These are phyloP conservation scores for Fusarium devonianum DNA, from an alignment of 2,329 filamentous ascomycete genomes.

Conservation along the genomic window DNA sequence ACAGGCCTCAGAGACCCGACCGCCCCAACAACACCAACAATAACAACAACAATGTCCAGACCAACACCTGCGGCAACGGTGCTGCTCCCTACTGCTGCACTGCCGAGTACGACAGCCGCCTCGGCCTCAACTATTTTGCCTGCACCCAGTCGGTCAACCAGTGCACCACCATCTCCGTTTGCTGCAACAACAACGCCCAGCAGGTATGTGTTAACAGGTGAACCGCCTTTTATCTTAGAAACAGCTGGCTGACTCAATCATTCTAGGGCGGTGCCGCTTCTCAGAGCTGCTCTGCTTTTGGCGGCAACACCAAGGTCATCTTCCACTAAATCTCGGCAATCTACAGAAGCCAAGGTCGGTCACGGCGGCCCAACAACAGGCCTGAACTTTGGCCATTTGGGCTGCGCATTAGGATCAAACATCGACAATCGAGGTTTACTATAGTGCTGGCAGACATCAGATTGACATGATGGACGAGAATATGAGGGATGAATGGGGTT, in stretches of 20 bases:
- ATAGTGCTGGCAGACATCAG: too few relatives aligned
- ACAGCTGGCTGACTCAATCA: neutral
- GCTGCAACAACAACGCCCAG: slow-evolving; percentile 15
- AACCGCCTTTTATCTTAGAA: neutral
- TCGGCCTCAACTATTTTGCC: neutral
- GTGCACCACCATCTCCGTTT: slow-evolving; percentile 12
- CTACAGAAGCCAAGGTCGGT: neutral
- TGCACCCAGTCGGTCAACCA: neutral
- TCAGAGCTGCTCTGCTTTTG: neutral
- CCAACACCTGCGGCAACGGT: neutral
- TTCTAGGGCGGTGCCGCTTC: neutral
- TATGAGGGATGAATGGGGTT: too few relatives aligned
- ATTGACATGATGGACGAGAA: too few relatives aligned
- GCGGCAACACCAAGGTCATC: neutral
- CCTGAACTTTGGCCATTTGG: too few relatives aligned
- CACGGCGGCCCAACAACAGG: neutral
- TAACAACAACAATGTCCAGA: neutral
- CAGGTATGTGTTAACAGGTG: neutral
- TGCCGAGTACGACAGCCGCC: neutral
- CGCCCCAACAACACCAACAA: neutral
- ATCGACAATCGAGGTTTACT: too few relatives aligned
- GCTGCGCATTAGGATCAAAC: too few relatives aligned
- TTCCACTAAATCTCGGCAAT: neutral
- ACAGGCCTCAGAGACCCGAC: neutral
- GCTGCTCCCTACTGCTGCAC: slow-evolving; percentile 19